These are phyloP conservation scores for Pseudogymnoascus sp. DNA, from an alignment of 2,329 filamentous ascomycete genomes.

Conservation along the genomic window DNA sequence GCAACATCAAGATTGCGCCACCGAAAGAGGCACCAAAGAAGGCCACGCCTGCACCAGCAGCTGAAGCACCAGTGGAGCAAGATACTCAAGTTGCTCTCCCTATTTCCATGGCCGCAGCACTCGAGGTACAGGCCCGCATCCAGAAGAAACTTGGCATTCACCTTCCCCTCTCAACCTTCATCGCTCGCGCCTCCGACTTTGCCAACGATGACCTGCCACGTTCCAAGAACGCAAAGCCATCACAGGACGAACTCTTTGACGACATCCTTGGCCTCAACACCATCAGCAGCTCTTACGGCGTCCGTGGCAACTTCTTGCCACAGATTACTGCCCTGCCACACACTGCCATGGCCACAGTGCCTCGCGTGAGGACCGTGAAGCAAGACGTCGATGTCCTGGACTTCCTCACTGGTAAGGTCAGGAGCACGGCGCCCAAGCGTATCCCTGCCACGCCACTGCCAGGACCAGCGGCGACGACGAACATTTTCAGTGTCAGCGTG, in stretches of 20 bases:
- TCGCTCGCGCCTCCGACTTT: constrained; percentile 73
- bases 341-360: constrained; percentile 28
- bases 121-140: constrained; percentile 73
- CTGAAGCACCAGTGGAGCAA: constrained; percentile 33
- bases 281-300: constrained; percentile 39
- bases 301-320: constrained; percentile 60
- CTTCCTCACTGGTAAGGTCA: constrained; percentile 51
- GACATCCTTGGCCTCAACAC: constrained; percentile 67
- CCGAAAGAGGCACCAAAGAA: constrained; percentile 31
- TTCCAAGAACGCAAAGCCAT: constrained; percentile 53
- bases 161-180: constrained; percentile 77
- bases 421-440: constrained; percentile 25
- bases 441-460: constrained; percentile 30
- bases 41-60: constrained; percentile 30
- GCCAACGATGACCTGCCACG: constrained; percentile 81
- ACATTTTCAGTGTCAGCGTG: constrained; percentile 76
- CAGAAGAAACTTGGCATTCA: constrained; percentile 68
- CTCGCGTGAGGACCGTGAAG: constrained; percentile 22
- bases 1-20: constrained; percentile 78
- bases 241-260: constrained; percentile 79
- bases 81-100: constrained; percentile 58
- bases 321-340: constrained; percentile 55
- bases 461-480: constrained; percentile 48
- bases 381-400: constrained; percentile 71
- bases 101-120: constrained; percentile 69